Base-by-base conservation (phyloP, 1,139 yeast genomes). In the Candida buenavistaensis region DNA sequence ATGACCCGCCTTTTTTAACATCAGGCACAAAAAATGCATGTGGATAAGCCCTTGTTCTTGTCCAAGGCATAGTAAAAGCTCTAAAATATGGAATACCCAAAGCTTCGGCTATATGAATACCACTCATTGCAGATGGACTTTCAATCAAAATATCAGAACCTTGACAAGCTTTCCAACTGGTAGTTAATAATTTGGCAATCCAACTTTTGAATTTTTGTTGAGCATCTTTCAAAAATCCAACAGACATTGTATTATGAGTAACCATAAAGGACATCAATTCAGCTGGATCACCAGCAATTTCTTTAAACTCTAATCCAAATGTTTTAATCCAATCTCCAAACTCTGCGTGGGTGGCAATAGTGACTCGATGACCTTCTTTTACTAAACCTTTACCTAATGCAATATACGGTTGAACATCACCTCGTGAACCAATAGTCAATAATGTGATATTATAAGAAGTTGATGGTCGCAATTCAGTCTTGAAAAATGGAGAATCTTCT, bases 11-110 rank as follows among this genome's bases (percentile, higher is more conserved):
- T 57, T 84, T 77, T 53, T 84, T 87, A 55, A 85, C 95, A 41
- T 88, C 97, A 0, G 97, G 97, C 4, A 88, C 96, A 50, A 90
- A 81, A 47, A 90, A 89, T 0, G 97, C 97, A 64, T 90, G 97
- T 1, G 97, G 97, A 54, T 90, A 90, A 0, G 96, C 95, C 45
- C 95, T 72, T 0, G 97, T 90, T 47, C 96, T 66, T 0, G 97
- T 87, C 97, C 97, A 90, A 0, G 97, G 97, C 97, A 90, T 90
- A 0, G 97, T 92, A 53, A 90, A 92, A 0, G 97, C 97, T 48
- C 97, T 70, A 68, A 86, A 85, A 54, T 90, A 90, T 0, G 97
- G 96, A 35, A 90, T 84, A 12, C 80, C 78, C 38, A 90, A 61
- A 0, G 95, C 95, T 55, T 90, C 97, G 1, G 97, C 97, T 39